phyloP scores from a whole-genome alignment of 1,139 yeast species.

The Candida frijolesensis region DNA sequence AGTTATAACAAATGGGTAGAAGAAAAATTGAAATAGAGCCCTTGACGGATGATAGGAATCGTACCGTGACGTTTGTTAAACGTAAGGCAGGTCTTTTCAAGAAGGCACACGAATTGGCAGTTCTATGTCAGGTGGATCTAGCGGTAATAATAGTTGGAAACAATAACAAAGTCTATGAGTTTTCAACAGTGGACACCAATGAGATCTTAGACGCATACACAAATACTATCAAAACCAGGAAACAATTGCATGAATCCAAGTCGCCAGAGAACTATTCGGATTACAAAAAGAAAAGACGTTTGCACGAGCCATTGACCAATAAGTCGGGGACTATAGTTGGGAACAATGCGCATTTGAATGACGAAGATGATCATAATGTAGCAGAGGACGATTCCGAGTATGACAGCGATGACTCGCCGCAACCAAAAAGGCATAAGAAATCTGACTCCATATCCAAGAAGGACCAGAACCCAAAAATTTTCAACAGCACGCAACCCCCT shows the following conservation, averaged over 20 bases:
- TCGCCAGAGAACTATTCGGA: conserved; percentile 62
- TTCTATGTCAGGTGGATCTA: conserved; percentile 88
- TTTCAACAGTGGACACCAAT: conserved; percentile 68
- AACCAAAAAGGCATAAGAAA: conserved; percentile 29
- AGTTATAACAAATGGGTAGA: conserved; percentile 70
- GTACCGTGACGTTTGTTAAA: conserved; percentile 88
- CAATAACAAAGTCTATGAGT: conserved; percentile 80
- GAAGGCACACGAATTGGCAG: conserved; percentile 93
- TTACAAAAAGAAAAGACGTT: conserved; percentile 37
- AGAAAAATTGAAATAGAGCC: conserved; percentile 95
- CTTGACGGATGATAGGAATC: conserved; percentile 83
- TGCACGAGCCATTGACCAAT: conserved; percentile 18
- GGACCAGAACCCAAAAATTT: conserved; percentile 13
- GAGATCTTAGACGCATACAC: conserved; percentile 59
- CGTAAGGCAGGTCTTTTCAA: conserved; percentile 94
- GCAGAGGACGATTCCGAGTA: conserved; percentile 30
- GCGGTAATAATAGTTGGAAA: conserved; percentile 90
- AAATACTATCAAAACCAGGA: conserved; percentile 26
- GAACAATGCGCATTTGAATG: conserved; percentile 14
- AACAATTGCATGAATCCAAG: conserved; percentile 55
- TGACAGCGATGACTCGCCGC: conserved; percentile 32
- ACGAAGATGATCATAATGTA: conserved; percentile 16
- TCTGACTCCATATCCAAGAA: conserved; percentile 7
- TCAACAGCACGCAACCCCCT: conserved; percentile 15
- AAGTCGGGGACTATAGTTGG: conserved; percentile 17